phyloP scores from a whole-genome alignment of 495 filamentous ascomycete genomes.

The Letharia columbiana region DNA sequence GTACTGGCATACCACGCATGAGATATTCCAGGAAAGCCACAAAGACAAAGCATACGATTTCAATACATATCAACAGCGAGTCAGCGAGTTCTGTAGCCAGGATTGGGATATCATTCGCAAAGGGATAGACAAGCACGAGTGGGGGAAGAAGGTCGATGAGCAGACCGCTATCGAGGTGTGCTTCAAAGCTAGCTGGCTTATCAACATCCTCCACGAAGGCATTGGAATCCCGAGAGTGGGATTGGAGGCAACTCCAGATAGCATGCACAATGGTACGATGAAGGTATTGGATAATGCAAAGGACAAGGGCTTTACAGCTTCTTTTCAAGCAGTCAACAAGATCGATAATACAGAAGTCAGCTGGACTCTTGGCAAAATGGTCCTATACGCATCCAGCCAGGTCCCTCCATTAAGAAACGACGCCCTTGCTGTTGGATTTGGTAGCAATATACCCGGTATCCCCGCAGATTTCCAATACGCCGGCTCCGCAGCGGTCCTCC shows the following conservation, averaged over 20 bases:
- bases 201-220: constrained; percentile 89
- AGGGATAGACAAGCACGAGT: constrained; percentile 54
- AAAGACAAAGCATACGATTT: constrained; percentile 87
- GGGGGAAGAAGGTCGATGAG: constrained; percentile 68
- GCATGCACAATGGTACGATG: constrained; percentile 63
- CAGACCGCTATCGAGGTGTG: constrained; percentile 76
- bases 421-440: constrained; percentile 77
- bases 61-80: constrained; percentile 76
- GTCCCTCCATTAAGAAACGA: constrained; percentile 54
- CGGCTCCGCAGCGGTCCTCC: constrained; percentile 37
- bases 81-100: constrained; percentile 75
- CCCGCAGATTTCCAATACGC: constrained; percentile 80
- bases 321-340: constrained; percentile 91
- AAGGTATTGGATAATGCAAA: constrained; percentile 60
- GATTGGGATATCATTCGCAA: constrained; percentile 68
- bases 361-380: constrained; percentile 96
- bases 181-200: constrained; percentile 97
- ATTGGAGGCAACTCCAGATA: constrained; percentile 49
- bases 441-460: constrained; percentile 61
- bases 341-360: constrained; percentile 90
- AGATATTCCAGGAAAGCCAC: constrained; percentile 74
- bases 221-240: constrained; percentile 91
- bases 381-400: constrained; percentile 91
- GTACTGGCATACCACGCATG: constrained; percentile 98
- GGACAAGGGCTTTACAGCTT: constrained; percentile 70